phyloP scores from a whole-genome alignment of 2,329 filamentous ascomycete species.

The Penicillium occitanis region DNA sequence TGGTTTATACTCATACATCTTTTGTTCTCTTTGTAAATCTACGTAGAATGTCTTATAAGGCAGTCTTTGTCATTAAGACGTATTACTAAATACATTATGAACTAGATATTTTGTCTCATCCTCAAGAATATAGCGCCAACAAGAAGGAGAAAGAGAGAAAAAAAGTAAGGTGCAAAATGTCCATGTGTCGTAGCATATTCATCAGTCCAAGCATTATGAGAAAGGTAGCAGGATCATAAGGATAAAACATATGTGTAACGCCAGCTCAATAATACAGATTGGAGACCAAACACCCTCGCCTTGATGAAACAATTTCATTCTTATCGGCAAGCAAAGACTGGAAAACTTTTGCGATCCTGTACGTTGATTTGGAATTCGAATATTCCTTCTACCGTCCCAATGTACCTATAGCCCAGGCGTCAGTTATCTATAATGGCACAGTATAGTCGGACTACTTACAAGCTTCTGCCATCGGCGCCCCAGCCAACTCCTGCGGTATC shows the following conservation, averaged over 20 bases:
- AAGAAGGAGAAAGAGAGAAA: background rate
- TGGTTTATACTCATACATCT: background rate
- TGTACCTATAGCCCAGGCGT: constrained; percentile 38
- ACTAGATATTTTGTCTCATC: background rate
- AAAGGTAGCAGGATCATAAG: background rate
- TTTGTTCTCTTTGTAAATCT: background rate
- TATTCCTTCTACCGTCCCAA: constrained; percentile 50
- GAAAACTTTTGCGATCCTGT: constrained; percentile 50
- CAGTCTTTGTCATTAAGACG: background rate
- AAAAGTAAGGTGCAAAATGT: background rate
- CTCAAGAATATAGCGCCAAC: background rate
- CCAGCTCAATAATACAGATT: constrained; percentile 1
- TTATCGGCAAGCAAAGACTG: constrained; percentile 45
- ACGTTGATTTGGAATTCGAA: constrained; percentile 50
- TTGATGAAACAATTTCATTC: background rate
- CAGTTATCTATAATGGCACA: constrained; percentile 2
- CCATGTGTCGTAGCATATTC: background rate
- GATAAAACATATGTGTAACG: background rate
- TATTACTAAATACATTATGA: constrained; percentile 1
- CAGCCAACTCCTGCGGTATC: constrained; percentile 51
- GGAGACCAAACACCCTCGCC: background rate
- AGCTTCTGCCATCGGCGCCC: constrained; percentile 47
- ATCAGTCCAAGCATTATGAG: background rate
- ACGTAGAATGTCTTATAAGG: background rate
- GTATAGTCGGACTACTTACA: constrained; percentile 40